A percentile compares a stretch with the other conserved stretches of the same genome.
phyloP scores from a whole-genome alignment of 305 asterid genomes.

The Fraxinus sp. region DNA sequence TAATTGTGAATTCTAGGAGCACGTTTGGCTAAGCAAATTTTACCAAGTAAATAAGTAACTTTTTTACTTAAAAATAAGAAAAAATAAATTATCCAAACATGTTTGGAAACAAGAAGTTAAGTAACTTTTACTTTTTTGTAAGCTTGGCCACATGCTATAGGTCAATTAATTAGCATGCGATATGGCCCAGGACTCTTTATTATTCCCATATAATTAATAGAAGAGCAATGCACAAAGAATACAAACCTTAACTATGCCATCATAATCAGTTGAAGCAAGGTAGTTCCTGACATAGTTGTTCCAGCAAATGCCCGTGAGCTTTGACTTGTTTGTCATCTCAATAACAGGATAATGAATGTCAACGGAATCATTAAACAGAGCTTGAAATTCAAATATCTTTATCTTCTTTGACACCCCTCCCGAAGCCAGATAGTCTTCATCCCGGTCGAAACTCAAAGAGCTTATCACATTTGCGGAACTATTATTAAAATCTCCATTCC shows the following conservation, averaged over 20 bases:
- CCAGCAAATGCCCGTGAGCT: constrained; percentile 86
- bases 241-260: constrained; percentile 67
- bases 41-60: background rate
- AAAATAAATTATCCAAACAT: background rate
- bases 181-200: background rate
- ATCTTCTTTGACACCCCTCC: constrained; percentile 96
- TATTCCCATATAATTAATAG: background rate
- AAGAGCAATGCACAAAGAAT: constrained; percentile 10
- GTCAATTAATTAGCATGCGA: background rate
- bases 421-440: constrained; percentile 85
- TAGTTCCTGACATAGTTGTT: constrained; percentile 87
- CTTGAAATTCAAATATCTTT: constrained; percentile 63
- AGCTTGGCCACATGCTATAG: background rate
- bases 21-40: background rate
- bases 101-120: background rate
- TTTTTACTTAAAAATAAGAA: background rate
- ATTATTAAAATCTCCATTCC: constrained; percentile 70
- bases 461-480: constrained; percentile 82
- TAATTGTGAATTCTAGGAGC: background rate
- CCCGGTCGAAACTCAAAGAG: constrained; percentile 94
- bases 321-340: constrained; percentile 81
- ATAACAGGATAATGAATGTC: constrained; percentile 87
- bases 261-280: constrained; percentile 90
- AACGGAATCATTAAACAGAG: constrained; percentile 68
- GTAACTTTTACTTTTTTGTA: background rate